phyloP scores from a whole-genome alignment of 805 yeast genomes.

The Zygotorulaspora chibaensis region DNA sequence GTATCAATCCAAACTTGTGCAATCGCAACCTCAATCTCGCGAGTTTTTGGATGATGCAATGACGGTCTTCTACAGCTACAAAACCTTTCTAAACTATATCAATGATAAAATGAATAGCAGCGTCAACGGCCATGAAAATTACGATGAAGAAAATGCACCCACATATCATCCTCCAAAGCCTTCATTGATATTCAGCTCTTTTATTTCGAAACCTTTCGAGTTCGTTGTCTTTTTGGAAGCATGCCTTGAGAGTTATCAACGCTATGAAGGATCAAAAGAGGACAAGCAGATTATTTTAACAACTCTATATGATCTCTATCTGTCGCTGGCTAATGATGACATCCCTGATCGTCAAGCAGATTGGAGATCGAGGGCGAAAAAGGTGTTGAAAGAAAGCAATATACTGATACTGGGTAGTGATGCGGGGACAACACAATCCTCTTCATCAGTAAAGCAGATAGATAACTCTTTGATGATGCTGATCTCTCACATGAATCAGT shows the following conservation, averaged over 20 bases:
- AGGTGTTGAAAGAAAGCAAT: conserved; percentile 45
- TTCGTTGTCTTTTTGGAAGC: conserved; percentile 93
- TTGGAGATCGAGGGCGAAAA: conserved; percentile 67
- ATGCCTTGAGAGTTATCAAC: conserved; percentile 71
- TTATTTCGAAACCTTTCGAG: conserved; percentile 79
- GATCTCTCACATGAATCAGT: conserved; percentile 40
- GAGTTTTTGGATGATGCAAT: conserved; percentile 15
- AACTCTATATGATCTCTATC: conserved; percentile 78
- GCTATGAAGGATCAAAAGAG: conserved; percentile 59
- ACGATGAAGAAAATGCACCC: conserved; percentile 36
- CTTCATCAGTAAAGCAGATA: conserved; percentile 8
- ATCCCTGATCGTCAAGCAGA: conserved; percentile 35
- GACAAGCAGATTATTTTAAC: conserved; percentile 72
- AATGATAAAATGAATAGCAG: conserved; percentile 29
- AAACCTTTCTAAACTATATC: conserved; percentile 55
- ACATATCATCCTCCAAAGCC: conserved; percentile 93
- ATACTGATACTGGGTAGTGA: conserved; percentile 35
- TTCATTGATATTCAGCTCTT: conserved; percentile 77
- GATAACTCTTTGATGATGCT: conserved; percentile 35
- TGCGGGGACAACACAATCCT: conserved; percentile 6
- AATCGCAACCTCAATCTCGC: neutral
- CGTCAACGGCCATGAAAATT: conserved; percentile 11
- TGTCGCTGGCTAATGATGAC: conserved; percentile 49
- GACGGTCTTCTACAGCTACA: conserved; percentile 48
- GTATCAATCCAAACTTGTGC: conserved; percentile 10